phyloP scores from a whole-genome alignment of 345 rosid genomes.

The Euphorbia tirucalli region DNA sequence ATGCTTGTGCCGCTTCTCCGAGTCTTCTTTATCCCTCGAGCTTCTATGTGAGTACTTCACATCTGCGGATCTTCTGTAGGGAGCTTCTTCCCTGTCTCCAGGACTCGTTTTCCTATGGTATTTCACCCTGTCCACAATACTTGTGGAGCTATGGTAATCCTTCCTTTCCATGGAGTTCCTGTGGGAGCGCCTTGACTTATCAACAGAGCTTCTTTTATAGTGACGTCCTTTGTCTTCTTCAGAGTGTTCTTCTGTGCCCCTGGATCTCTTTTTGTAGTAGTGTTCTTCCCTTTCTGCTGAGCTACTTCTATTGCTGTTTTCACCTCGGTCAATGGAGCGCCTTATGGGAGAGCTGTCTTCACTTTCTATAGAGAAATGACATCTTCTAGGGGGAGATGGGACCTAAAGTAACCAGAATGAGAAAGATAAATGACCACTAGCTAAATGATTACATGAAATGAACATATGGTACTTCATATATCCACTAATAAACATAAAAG shows the following conservation, averaged over 20 bases:
- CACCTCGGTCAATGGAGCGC: conserved; percentile 5
- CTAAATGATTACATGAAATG: not conserved
- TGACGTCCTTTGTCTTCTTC: conserved; percentile 37
- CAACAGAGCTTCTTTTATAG: conserved; percentile 14
- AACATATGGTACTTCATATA: not conserved
- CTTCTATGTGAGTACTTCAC: conserved; percentile 28
- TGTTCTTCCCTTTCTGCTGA: conserved; percentile 19
- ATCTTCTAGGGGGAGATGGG: conserved; percentile 86
- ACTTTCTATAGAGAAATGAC: conserved; percentile 14
- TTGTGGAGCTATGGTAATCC: conserved; percentile 27
- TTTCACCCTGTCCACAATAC: conserved; percentile 31
- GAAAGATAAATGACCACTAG: not conserved
- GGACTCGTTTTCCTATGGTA: conserved; percentile 23
- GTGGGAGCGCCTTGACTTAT: conserved; percentile 15
- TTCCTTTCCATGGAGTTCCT: conserved; percentile 33
- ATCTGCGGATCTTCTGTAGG: conserved; percentile 22
- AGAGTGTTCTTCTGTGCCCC: conserved; percentile 25
- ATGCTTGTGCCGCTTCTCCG: conserved; percentile 19
- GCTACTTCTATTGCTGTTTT: conserved; percentile 12
- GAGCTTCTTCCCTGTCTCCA: conserved; percentile 32
- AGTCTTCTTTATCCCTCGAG: conserved; percentile 26
- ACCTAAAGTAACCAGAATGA: conserved; percentile 41
- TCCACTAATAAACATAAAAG: not conserved
- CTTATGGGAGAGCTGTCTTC: not conserved
- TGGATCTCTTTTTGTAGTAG: conserved; percentile 26